Evolutionary conservation across 805 yeast genomes (phyloP).

Genomic region (Jamesozyma gamospora): DNA sequence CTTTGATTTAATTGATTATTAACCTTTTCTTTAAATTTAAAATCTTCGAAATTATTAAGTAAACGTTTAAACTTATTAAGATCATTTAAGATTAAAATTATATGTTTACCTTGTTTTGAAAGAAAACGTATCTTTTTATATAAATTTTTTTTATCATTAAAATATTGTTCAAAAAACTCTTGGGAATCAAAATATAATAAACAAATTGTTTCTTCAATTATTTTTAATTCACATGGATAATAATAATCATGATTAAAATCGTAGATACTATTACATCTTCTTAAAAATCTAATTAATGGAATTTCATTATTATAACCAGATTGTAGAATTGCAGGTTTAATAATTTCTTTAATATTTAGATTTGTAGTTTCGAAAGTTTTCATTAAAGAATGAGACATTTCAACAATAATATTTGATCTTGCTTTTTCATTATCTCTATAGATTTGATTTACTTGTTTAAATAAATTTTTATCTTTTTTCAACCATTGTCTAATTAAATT

Average conservation of each 20-base stretch:
- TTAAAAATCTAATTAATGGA: constrained; percentile 44
- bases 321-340: constrained; percentile 21
- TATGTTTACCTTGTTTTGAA: constrained; percentile 19
- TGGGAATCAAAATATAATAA: constrained; percentile 40
- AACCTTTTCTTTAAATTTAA: constrained; percentile 34
- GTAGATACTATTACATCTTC: constrained; percentile 41
- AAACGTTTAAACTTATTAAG: constrained; percentile 38
- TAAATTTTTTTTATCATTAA: constrained; percentile 18
- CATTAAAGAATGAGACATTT: constrained; percentile 29
- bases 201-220: constrained; percentile 35
- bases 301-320: constrained; percentile 15
- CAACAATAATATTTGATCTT: constrained; percentile 39
- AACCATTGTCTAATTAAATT: constrained; percentile 2
- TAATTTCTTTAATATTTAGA: constrained; percentile 12
- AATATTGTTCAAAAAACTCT: constrained; percentile 33
- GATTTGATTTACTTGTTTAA: constrained; percentile 31
- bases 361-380: constrained; percentile 22
- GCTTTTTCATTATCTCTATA: constrained; percentile 41
- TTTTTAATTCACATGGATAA: constrained; percentile 39
- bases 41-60: constrained; percentile 38
- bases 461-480: constrained; percentile 8
- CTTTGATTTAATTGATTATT: constrained; percentile 18
- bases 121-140: constrained; percentile 19
- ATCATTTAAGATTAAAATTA: constrained; percentile 41
- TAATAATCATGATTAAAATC: constrained; percentile 41